Evolutionary conservation across 805 yeast species (phyloP).

Genomic region (Wickerhamomyces kurtzmanii): DNA sequence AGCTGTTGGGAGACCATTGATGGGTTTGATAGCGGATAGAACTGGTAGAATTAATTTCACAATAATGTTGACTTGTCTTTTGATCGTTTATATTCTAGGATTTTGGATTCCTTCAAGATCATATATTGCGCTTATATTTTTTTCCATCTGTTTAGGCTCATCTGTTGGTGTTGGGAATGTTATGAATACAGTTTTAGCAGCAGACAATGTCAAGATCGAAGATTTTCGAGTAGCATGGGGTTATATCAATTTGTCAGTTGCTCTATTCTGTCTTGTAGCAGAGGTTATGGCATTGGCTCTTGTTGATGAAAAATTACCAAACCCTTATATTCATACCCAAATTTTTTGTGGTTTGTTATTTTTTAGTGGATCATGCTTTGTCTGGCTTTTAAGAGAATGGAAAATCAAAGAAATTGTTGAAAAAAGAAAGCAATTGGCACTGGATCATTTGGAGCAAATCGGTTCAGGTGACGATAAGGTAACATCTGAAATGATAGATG

Average conservation of each 20-base stretch:
- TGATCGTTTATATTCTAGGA: constrained; percentile 27
- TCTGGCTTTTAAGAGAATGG: constrained; percentile 39
- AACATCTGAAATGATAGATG: no score
- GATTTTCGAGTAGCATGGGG: constrained; percentile 31
- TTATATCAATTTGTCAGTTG: constrained; percentile 20
- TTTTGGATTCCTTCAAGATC: constrained; percentile 37
- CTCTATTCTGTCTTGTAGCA: constrained; percentile 30
- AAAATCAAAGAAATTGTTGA: constrained; percentile 28
- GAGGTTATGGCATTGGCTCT: constrained; percentile 48
- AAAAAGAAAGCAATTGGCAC: no score
- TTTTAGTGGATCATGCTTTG: constrained; percentile 28
- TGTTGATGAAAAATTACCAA: constrained; percentile 14
- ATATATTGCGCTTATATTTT: constrained; percentile 27
- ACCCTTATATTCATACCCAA: constrained; percentile 49
- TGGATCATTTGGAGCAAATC: no score
- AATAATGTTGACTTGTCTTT: constrained; percentile 21
- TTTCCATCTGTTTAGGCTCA: constrained; percentile 31
- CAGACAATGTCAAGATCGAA: constrained; percentile 26
- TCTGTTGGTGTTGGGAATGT: constrained; percentile 35
- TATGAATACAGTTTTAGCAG: constrained; percentile 29
- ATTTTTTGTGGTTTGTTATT: constrained; percentile 46
- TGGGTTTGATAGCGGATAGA: constrained; percentile 36
- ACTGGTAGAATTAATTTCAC: constrained; percentile 37
- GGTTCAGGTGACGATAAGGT: no score
- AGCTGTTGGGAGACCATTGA: constrained; percentile 35